Conservation (phyloP, 495 filamentous ascomycete genomes). For the Daldinia loculata region DNA sequence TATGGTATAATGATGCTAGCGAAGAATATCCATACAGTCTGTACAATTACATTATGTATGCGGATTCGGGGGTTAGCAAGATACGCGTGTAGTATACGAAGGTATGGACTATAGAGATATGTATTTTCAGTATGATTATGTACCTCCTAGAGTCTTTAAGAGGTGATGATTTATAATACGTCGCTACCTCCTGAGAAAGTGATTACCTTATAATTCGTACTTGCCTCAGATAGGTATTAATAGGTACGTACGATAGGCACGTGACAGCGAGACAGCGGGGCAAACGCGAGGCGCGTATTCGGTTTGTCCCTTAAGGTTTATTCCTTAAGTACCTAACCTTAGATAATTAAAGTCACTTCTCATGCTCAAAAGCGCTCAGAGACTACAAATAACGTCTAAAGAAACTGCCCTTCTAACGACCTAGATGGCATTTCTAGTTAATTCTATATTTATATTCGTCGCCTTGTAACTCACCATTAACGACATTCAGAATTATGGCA, state of each 20-base stretch:
- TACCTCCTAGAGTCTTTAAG: neutral
- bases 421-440: neutral
- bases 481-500: conserved; percentile 19
- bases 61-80: neutral
- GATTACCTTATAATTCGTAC: neutral
- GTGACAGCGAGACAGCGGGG: conserved; percentile 33
- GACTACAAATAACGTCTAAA: neutral
- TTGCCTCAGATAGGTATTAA: neutral
- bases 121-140: neutral
- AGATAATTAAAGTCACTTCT: too few relatives aligned
- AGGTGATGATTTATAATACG: neutral
- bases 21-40: conserved; percentile 15
- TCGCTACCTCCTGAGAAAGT: neutral
- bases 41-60: neutral
- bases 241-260: conserved; percentile 2
- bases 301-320: neutral
- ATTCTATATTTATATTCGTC: neutral
- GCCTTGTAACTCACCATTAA: neutral
- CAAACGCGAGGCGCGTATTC: conserved; percentile 35
- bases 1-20: conserved; percentile 30
- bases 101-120: neutral
- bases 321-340: neutral
- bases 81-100: conserved; percentile 1
- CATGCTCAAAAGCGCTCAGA: too few relatives aligned
- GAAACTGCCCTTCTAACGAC: neutral